Evolutionary conservation across 257 asterid species (phyloP).

Genomic region (Plectranthus barbatus): DNA sequence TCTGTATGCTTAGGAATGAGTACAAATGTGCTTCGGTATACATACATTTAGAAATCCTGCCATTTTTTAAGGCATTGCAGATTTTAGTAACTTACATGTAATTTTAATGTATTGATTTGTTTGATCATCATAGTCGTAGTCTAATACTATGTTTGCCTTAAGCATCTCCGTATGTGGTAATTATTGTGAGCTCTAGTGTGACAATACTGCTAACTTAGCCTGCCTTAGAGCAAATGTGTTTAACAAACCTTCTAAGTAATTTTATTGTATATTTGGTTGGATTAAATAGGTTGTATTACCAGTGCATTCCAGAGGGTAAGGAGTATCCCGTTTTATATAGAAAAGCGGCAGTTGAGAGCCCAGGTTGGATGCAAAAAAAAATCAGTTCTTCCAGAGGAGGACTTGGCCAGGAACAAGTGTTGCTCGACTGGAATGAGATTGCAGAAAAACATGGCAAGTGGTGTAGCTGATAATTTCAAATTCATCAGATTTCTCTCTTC

Average conservation of each 20-base stretch:
- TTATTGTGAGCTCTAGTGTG: not conserved
- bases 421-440: constrained; percentile 92
- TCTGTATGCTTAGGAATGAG: not conserved
- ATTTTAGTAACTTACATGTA: no score
- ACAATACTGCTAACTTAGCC: not conserved
- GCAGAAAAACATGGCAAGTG: constrained; percentile 67
- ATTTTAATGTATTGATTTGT: not conserved
- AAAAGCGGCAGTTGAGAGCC: constrained; percentile 37
- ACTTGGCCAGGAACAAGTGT: constrained; percentile 42
- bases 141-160: not conserved
- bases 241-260: not conserved
- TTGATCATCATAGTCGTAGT: not conserved
- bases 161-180: not conserved
- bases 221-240: not conserved
- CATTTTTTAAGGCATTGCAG: not conserved
- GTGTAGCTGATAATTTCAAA: constrained; percentile 4
- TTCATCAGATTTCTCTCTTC: not conserved
- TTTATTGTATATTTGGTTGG: not conserved
- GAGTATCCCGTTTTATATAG: constrained; percentile 84
- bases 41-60: not conserved
- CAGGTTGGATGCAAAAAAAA: constrained; percentile 39
- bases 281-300: constrained; percentile 66
- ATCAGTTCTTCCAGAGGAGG: constrained; percentile 33
- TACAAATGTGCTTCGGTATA: not conserved
- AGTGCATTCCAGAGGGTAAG: constrained; percentile 82